A percentile compares a stretch with the other conserved stretches of the same genome.
Evolutionary conservation across 208 protist genomes (phyloP).

Genomic region (Leishmania amazonensis): DNA sequence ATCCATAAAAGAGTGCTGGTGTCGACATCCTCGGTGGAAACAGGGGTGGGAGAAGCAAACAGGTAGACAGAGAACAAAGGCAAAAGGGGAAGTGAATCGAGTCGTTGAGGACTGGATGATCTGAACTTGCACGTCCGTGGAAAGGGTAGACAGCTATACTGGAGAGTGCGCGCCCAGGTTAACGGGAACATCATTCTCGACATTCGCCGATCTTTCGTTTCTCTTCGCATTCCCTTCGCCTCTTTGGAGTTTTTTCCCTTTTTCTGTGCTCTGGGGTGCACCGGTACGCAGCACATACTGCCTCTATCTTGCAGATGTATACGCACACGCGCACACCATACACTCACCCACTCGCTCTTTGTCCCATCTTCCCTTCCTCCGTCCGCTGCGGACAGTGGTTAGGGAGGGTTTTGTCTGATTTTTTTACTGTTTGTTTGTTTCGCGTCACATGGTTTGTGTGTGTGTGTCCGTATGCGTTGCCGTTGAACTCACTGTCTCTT

Average conservation of each 20-base stretch:
- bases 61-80: not conserved
- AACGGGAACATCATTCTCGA: not conserved
- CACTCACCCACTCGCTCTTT: not conserved
- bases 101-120: too few species aligned
- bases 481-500: not conserved
- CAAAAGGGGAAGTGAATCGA: not conserved
- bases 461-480: not conserved
- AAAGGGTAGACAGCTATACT: not conserved
- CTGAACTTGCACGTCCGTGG: not conserved
- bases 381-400: not conserved
- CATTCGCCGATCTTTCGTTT: not conserved
- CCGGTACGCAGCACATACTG: not conserved
- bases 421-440: not conserved
- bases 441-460: not conserved
- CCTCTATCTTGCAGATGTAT: not conserved
- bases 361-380: not conserved
- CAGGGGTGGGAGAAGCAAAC: not conserved
- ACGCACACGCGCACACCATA: not conserved
- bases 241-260: not conserved
- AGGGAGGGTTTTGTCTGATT: not conserved
- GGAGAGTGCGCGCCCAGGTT: not conserved
- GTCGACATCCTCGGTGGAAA: not conserved
- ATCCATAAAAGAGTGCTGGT: not conserved
- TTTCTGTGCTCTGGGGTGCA: not conserved
- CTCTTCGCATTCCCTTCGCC: not conserved